phyloP scores from a whole-genome alignment of 2,329 filamentous ascomycete species.

The Teratosphaeriaceae sp. region DNA sequence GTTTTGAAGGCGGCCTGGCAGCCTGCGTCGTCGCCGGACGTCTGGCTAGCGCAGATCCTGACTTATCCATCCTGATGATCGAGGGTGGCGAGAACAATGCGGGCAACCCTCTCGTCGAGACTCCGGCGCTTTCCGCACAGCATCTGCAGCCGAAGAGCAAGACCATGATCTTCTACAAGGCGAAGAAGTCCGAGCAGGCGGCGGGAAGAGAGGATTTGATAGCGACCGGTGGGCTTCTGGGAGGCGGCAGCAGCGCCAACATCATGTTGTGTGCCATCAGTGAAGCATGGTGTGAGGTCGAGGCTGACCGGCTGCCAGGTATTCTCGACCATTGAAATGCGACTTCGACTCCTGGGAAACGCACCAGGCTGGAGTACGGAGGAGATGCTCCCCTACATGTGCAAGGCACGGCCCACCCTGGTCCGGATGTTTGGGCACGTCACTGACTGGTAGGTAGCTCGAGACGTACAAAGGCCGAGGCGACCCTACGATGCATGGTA shows the following conservation, averaged over 20 bases:
- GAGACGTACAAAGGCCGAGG: constrained; percentile 17
- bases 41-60: constrained; percentile 44
- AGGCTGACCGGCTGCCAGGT: constrained; percentile 1
- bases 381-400: constrained; percentile 16
- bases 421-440: not conserved
- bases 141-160: constrained; percentile 43
- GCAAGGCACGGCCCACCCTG: constrained; percentile 5
- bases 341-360: constrained; percentile 19
- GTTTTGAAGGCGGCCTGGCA: constrained; percentile 36
- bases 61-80: constrained; percentile 46
- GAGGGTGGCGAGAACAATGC: constrained; percentile 48
- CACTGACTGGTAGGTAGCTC: constrained; percentile 7
- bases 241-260: constrained; percentile 46
- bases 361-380: constrained; percentile 15
- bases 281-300: not conserved
- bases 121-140: constrained; percentile 43
- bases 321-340: constrained; percentile 13
- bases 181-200: constrained; percentile 38
- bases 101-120: constrained; percentile 42
- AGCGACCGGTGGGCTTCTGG: constrained; percentile 45
- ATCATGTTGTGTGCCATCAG: constrained; percentile 24
- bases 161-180: constrained; percentile 45
- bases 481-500: constrained; percentile 13
- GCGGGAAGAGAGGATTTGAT: constrained; percentile 35
- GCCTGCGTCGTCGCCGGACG: constrained; percentile 45